Evolutionary conservation across 1,284 basidiomycete genomes (phyloP).

Genomic region (Ganoderma lingzhi): DNA sequence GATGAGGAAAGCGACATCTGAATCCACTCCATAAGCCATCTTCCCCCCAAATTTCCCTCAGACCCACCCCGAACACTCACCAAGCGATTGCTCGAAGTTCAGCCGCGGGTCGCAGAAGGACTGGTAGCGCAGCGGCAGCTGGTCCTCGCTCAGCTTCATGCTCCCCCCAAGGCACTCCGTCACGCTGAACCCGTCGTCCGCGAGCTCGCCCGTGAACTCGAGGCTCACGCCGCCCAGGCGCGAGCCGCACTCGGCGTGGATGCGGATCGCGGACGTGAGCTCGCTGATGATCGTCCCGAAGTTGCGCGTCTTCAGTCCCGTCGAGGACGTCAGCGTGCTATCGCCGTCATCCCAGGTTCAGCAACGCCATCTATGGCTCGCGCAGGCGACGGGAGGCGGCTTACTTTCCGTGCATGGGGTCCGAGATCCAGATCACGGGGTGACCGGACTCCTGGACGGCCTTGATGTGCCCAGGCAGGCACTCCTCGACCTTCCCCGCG

Average conservation of each 20-base stretch:
- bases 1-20: conserved; percentile 82
- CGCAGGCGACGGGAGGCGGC: no score
- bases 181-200: conserved; percentile 92
- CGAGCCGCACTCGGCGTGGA: conserved; percentile 78
- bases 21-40: background rate
- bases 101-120: conserved; percentile 85
- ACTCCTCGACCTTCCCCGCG: conserved; percentile 81
- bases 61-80: conserved; percentile 49
- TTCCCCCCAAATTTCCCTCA: no score
- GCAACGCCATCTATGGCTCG: no score
- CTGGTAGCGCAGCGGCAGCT: conserved; percentile 69
- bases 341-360: no score
- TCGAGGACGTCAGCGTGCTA: conserved; percentile 80
- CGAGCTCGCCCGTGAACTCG: conserved; percentile 96
- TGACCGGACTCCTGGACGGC: conserved; percentile 86
- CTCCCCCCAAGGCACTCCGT: conserved; percentile 86
- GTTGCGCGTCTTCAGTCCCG: conserved; percentile 88
- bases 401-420: conserved; percentile 99
- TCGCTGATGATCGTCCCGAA: conserved; percentile 94
- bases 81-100: conserved; percentile 85
- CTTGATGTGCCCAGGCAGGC: conserved; percentile 85
- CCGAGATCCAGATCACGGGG: conserved; percentile 93
- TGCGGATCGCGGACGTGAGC: conserved; percentile 82
- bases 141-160: conserved; percentile 80
- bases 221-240: conserved; percentile 94